Base-by-base conservation (phyloP, 2,329 filamentous ascomycete species). In the Xylaria sp. region DNA sequence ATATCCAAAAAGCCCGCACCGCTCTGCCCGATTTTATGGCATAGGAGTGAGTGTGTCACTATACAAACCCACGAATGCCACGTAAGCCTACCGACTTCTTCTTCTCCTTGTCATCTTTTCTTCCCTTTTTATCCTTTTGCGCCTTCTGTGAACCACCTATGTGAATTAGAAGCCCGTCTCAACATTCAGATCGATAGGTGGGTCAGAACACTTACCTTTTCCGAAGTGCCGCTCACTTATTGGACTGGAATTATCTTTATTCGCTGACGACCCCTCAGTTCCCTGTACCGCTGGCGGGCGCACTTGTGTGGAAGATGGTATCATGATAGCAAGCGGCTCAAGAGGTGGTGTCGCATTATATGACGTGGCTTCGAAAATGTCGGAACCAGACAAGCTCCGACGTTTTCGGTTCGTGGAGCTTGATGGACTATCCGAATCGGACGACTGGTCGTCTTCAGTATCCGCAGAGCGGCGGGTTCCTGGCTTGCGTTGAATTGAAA, bases 211-310 rank as follows among this genome's bases (percentile, higher is more conserved):
- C 80, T 81, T 78, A 83, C 85, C 82, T 80, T 83, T 80, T 43
- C 85, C 82, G 72, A 84, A 82, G 67, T 82, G 82, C 58, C 86
- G 78, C 72, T 85, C 80, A 25, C 81, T 73, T 69, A 80, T 81
- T 62, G 77, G 73, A 57, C 74, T 81, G 54, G 75, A 71, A 48
- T 72, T 75, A 9, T 73, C 71, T 65, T 73, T 68, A 61, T 74
- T 60, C 6, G 74, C 71, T 23, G 78, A 74, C 36, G 75, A 72
- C 13, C 76, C 75, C 20, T 81, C 81, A 1, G 74, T 76, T n/a
- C 76, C 78, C 10, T 79, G 74, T 3, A 83, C 80, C 41, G 80
- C 82, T 18, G 80, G 80, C 8, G 82, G 78, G n/a, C 79, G 79
- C 33, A 66, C 61, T 20, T 71, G 74, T 31, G 68, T 72, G 39